Evolutionary conservation across 148 eudicot species (phyloP).

Genomic region (Heliosperma pusillum): DNA sequence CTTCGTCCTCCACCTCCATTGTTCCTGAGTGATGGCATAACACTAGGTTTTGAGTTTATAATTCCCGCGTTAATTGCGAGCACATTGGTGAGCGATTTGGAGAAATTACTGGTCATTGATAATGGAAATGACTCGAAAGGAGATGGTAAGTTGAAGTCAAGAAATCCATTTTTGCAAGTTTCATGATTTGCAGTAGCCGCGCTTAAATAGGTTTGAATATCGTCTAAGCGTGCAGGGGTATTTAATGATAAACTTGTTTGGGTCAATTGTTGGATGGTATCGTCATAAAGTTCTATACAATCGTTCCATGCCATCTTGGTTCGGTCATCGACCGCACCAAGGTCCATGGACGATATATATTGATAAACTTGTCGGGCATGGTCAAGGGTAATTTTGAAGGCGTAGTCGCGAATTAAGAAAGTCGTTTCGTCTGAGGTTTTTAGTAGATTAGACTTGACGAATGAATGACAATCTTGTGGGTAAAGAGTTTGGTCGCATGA

Average conservation of each 20-base stretch:
- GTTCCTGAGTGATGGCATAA: neutral
- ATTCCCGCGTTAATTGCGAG: constrained; percentile 46
- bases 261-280: constrained; percentile 37
- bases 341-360: constrained; percentile 37
- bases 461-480: constrained; percentile 40
- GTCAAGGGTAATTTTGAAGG: constrained; percentile 31
- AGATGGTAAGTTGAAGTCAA: constrained; percentile 37
- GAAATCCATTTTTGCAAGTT: constrained; percentile 58
- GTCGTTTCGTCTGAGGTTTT: constrained; percentile 14
- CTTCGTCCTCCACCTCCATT: constrained; percentile 21
- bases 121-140: constrained; percentile 28
- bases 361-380: constrained; percentile 37
- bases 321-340: constrained; percentile 21
- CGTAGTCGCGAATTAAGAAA: constrained; percentile 20
- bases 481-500: constrained; percentile 41
- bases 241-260: constrained; percentile 26
- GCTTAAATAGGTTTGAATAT: constrained; percentile 55
- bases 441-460: constrained; percentile 4
- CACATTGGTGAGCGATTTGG: constrained; percentile 42
- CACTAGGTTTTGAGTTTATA: neutral
- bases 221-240: constrained; percentile 1
- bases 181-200: constrained; percentile 53
- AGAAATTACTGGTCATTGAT: constrained; percentile 26
- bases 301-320: constrained; percentile 55
- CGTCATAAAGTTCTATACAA: constrained; percentile 58